These are phyloP conservation scores for Anaeramoeba flamelloides DNA, from an alignment of 78 protist genomes.

Conservation along the genomic window DNA sequence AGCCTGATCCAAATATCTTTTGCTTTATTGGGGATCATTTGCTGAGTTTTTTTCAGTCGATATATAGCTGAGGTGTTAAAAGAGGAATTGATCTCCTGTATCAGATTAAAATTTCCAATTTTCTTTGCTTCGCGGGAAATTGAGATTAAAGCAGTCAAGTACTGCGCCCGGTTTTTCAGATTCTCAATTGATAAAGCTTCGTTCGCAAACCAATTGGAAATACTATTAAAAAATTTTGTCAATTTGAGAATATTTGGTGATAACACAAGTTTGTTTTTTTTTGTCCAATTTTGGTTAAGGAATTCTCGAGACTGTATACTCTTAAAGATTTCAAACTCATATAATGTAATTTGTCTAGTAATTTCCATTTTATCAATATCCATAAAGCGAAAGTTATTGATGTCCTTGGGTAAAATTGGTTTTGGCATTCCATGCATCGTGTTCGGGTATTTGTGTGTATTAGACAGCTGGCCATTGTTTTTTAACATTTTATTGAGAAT, in stretches of 20 bases:
- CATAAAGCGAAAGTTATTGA: neutral
- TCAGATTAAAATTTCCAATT: neutral
- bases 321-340: neutral
- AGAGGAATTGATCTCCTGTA: neutral
- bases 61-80: neutral
- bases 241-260: neutral
- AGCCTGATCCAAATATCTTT: neutral
- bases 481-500: no score
- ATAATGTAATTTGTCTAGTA: neutral
- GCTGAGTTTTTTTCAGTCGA: neutral
- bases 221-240: neutral
- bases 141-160: neutral
- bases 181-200: neutral
- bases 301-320: neutral
- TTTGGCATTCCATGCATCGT: neutral
- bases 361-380: neutral
- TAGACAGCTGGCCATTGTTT: no score
- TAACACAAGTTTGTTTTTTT: neutral
- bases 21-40: neutral
- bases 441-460: neutral
- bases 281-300: neutral
- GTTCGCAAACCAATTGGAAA: neutral
- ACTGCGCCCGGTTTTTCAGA: neutral
- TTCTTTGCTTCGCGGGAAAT: neutral
- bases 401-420: neutral